Evolutionary conservation across 176 grass and related monocot species (phyloP), one percentile per base, ranked within the genome.

Genomic region (Triticum timopheevii): DNA sequence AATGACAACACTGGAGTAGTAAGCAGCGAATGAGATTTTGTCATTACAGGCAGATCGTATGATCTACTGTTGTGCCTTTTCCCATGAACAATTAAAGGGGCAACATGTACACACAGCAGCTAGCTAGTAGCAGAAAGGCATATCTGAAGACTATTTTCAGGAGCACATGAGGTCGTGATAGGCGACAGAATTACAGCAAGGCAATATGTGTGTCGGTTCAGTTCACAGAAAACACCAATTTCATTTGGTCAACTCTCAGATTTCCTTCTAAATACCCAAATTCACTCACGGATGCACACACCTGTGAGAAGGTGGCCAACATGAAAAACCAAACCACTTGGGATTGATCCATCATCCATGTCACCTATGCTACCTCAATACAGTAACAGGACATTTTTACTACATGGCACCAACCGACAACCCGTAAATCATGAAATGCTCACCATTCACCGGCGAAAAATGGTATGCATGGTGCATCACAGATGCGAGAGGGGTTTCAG

Each of bases 181-280:
- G 28, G 50, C 24, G 28, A 54, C 31, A 75, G 25, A 19, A 13
- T 16, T 47, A 73, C 13, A 5, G 49, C 13, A 34, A n/a, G 45
- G 6, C 22, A 50, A 76, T 63, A 20, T 0, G 0, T 0, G 19
- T 0, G 35, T 7, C 2, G 0, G 30, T 2, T 2, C 30, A 52
- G 17, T 71, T 59, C 15, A 69, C 3, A n/a, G 10, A 13, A 52
- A 65, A 22, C 83, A 68, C n/a, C 13, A 28, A 42, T 61, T 13
- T 30, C 54, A 8, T 27, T 7, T 33, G n/a, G 50, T 40, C 40
- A 44, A 5, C 25, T 30, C 15, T 15, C 27, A 49, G 2, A 70
- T 10, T 19, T 36, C 2, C 20, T 16, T 47, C 31, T 36, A 82
- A 35, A 36, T 6, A 7, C 65, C 11, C 47, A 11, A 71, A 69